Percentiles rank a stretch among this genome's conserved stretches.
phyloP scores from a whole-genome alignment of 306 rosid species.

The Mimosa pudica region DNA sequence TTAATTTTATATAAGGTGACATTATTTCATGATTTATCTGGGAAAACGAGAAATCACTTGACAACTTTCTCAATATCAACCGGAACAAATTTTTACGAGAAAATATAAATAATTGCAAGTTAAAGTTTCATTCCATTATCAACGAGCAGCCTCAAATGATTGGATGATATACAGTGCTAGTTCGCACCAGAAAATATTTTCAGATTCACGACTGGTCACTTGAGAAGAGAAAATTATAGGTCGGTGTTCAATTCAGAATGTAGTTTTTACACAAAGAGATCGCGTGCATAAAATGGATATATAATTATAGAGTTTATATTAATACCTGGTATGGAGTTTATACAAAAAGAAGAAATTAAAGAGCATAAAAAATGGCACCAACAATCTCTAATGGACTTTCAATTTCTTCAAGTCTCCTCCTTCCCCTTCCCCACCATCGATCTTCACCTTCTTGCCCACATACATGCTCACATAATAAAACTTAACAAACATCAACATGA shows the following conservation, averaged over 20 bases:
- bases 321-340: background rate
- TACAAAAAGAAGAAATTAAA: background rate
- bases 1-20: background rate
- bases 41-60: no score
- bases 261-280: background rate
- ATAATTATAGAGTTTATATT: background rate
- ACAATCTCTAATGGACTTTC: slow-evolving; percentile 26
- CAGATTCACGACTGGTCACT: background rate
- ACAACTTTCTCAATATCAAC: no score
- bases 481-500: slow-evolving; percentile 59
- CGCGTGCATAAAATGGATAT: background rate
- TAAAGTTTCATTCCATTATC: background rate
- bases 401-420: slow-evolving; percentile 6
- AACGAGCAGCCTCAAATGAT: background rate
- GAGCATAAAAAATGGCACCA: background rate
- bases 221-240: background rate
- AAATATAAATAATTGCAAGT: background rate
- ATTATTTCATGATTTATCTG: no score
- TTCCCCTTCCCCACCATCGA: background rate
- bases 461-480: slow-evolving; percentile 62
- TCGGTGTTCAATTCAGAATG: background rate
- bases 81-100: no score
- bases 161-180: background rate
- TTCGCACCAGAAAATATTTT: background rate
- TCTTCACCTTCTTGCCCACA: slow-evolving; percentile 31